Evolutionary conservation across 83 land plant genomes (phyloP), one percentile per base, ranked within the genome.

Genomic region (Diphasiastrum complanatum): DNA sequence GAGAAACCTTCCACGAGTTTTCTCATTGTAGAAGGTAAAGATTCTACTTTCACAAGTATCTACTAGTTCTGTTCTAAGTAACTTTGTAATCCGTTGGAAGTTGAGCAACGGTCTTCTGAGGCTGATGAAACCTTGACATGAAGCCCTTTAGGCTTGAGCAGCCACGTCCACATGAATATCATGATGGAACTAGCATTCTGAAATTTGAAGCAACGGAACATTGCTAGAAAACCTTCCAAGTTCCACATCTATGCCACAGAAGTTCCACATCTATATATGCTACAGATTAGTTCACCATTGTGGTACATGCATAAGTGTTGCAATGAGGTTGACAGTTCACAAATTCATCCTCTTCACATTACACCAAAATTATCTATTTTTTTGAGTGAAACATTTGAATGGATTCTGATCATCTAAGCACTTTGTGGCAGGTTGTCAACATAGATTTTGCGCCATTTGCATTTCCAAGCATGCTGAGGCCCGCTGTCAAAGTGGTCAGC

Each of bases 371-470:
- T 8, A 40, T n/a, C n/a, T n/a, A n/a, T n/a, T n/a, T n/a, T n/a
- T n/a, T n/a, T n/a, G n/a, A n/a, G n/a, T n/a, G n/a, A n/a, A n/a
- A n/a, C n/a, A n/a, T n/a, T n/a, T n/a, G n/a, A n/a, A n/a, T n/a
- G n/a, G n/a, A n/a, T n/a, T n/a, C n/a, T 40, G 43, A 8, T 16
- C 43, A 8, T 16, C 43, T 8, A 40, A 8, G 8, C 43, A 8
- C 12, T 40, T 16, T 16, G 16, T 40, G 43, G 8, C 43, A 40
- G 43, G 59, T 3, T 63, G 66, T 33, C 10, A 19, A 47, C 66
- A 63, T 23, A 29, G 33, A 49, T 63, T 63, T 51, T 63, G 66
- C 59, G 14, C 16, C 27, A 30, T 2, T 16, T 63, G 66, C 60
- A 11, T 48, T 18, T n/a, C 66, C 5, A 46, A 29, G 40, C 66